Base-by-base conservation (phyloP, 2,329 filamentous ascomycete species). In the Scytalidium sp. region DNA sequence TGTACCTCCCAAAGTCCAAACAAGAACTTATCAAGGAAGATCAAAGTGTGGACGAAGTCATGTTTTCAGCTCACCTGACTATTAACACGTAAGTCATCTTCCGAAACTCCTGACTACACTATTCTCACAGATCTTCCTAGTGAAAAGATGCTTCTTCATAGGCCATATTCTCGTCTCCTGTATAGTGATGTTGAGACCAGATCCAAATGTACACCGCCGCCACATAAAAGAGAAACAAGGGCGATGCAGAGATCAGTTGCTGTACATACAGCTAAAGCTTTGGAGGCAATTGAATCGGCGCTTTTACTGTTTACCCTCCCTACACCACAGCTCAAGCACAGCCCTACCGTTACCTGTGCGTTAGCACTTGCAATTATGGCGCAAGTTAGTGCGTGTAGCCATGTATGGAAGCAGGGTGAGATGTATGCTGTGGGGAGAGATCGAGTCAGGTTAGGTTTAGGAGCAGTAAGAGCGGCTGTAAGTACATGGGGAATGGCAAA, bases 351-450 rank as follows among this genome's bases (percentile, higher is more conserved):
- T 61, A 76, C 76, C 41, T 83, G 79, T 56, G 73, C 74, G 9
- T 67, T 83, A 17, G 74, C 78, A 5, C 66, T 82, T 45, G 75
- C 75, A 36, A 77, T 77, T n/a, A 75, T 82, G 36, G 78, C 82
- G 6, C 78, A 83, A 53, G 65, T 84, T 15, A 80, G 80, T 0
- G 81, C 81, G 21, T 85, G 81, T 67, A 81, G 79, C 60, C 75
- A 49, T 67, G 63, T 71, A 19, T 67, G 73, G 52, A 66, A 69
- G 19, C 70, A 53, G 59, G 73, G 59, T 50, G 69, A 69, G 51
- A 70, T 68, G 62, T 52, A 50, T n/a, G 70, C 67, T 51, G 70
- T 64, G 50, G 70, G 69, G 54, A 76, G 73, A 62, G 81, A 79
- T 60, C 74, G 70, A 29, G 79, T 85, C 19, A 71, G 77, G 2